Conservation (phyloP, 305 asterid species). For the Ajuga reptans region DNA sequence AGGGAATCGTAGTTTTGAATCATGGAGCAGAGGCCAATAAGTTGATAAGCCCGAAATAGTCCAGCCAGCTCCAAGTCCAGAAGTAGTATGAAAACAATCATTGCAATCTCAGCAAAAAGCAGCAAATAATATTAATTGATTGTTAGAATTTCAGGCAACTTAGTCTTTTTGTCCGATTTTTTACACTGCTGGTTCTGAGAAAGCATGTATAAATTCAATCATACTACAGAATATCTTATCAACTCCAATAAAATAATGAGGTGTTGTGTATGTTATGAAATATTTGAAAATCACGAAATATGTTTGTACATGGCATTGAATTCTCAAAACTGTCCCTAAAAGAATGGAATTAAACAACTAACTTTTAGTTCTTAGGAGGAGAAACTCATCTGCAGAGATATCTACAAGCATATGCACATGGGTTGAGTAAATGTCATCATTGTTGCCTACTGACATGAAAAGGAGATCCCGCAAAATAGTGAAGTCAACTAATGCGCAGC, state of each 20-base stretch:
- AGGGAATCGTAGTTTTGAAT: slow-evolving; percentile 6
- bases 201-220: slow-evolving; percentile 2
- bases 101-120: slow-evolving; percentile 5
- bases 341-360: slow-evolving; percentile 28
- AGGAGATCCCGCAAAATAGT: slow-evolving; percentile 23
- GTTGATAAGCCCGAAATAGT: slow-evolving; percentile 7
- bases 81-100: not conserved
- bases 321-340: slow-evolving; percentile 31
- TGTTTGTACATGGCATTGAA: slow-evolving; percentile 33
- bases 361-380: slow-evolving; percentile 56
- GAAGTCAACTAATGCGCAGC: slow-evolving; percentile 16
- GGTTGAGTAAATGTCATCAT: slow-evolving; percentile 25
- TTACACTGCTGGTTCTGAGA: slow-evolving; percentile 12
- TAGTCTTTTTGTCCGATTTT: not conserved
- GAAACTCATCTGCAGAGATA: slow-evolving; percentile 88
- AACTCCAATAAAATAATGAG: slow-evolving; percentile 10
- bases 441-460: slow-evolving; percentile 28
- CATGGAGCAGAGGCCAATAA: slow-evolving; percentile 1
- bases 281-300: slow-evolving; percentile 22
- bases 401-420: slow-evolving; percentile 51
- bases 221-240: slow-evolving; percentile 4
- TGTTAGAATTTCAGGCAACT: slow-evolving; percentile 15
- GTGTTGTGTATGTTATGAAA: slow-evolving; percentile 16
- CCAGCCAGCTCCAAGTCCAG: slow-evolving; percentile 4
- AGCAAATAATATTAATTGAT: not conserved